A percentile compares a stretch with the other conserved stretches of the same genome.
phyloP scores from a whole-genome alignment of 2,329 filamentous ascomycete species.

The Aspergillus clavatus region DNA sequence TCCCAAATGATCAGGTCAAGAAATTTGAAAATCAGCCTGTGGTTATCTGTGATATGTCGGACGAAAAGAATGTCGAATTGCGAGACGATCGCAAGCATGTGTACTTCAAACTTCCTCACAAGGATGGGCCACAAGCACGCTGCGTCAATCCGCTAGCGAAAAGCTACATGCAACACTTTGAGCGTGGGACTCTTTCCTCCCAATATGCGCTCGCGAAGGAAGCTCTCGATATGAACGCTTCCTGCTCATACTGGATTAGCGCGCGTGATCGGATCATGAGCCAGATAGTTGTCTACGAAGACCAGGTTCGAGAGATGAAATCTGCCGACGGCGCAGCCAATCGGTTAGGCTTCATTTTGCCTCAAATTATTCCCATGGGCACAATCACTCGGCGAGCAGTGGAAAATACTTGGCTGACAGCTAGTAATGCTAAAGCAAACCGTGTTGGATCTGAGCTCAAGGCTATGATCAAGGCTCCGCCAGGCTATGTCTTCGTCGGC shows the following conservation, averaged over 20 bases:
- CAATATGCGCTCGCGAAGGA: slow-evolving; percentile 89
- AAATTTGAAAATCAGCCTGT: slow-evolving; percentile 70
- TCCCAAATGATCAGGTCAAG: slow-evolving; percentile 56
- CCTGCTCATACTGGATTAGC: slow-evolving; percentile 98
- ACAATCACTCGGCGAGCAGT: slow-evolving; percentile 92
- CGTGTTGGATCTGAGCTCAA: slow-evolving; percentile 95
- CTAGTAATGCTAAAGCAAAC: slow-evolving; percentile 93
- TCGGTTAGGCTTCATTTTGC: slow-evolving; percentile 77
- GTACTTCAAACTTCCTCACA: slow-evolving; percentile 95
- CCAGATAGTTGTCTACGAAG: slow-evolving; percentile 90
- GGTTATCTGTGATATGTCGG: slow-evolving; percentile 67
- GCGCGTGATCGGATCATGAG: slow-evolving; percentile 86
- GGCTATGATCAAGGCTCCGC: slow-evolving; percentile 88
- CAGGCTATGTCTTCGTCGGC: slow-evolving; percentile 89
- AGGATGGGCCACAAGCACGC: slow-evolving; percentile 80
- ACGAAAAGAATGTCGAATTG: slow-evolving; percentile 64
- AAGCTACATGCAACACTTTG: slow-evolving; percentile 83
- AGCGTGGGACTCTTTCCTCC: slow-evolving; percentile 79
- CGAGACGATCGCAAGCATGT: slow-evolving; percentile 60
- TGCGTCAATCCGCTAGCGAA: slow-evolving; percentile 89
- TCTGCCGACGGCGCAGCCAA: slow-evolving; percentile 15
- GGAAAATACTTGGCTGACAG: slow-evolving; percentile 97
- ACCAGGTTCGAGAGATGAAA: slow-evolving; percentile 46
- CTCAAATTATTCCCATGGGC: slow-evolving; percentile 96
- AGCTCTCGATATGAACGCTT: slow-evolving; percentile 96